Evolutionary conservation across 2,329 filamentous ascomycete species (phyloP), one percentile per base, ranked within the genome.

Genomic region (Aspergillus ruber): DNA sequence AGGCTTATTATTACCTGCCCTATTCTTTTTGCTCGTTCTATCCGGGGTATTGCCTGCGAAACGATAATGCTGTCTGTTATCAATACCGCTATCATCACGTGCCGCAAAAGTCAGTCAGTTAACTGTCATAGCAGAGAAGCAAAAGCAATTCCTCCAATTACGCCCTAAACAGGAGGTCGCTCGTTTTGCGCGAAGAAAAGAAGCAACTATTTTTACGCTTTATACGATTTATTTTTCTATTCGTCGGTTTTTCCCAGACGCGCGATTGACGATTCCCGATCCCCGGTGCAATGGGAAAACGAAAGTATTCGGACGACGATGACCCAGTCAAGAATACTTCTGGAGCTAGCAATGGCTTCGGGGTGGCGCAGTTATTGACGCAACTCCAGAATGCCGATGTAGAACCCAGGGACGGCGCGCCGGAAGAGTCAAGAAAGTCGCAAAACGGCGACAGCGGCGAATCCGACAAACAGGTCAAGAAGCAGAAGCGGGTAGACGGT

Each of bases 401-500:
- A n/a, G 42, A 55, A 17, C 36, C 53, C 27, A 35, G 47, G 0
- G 35, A 47, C 0, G 49, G 53, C 8, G 46, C 13, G 13, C 18
- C 40, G 12, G 10, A 44, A 52, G 33, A 48, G 46, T 15, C 36
- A 21, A 15, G 27, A 15, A 35, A 54, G 44, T 13, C 40, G 44
- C 41, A 57, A 52, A 43, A 56, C 50, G 13, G 13, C 5, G 9
- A 17, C 10, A 6, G 17, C n/a, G 43, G 60, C 50, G 44, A 52
- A 48, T 40, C 46, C 27, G 47, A 33, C 20, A 44, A 52, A 40
- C 56, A 59, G 42, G 44, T 54, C 3, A 40, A 54, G 21, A 65
- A 65, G 52, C 66, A 55, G 55, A 66, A 60, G 41, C 64, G 61
- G 36, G 59, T 65, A 5, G 67, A 70, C 43, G 67, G 68, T 2